These are phyloP conservation scores for Ascochyta pisi DNA, from an alignment of 2,329 filamentous ascomycete species.

Conservation along the genomic window DNA sequence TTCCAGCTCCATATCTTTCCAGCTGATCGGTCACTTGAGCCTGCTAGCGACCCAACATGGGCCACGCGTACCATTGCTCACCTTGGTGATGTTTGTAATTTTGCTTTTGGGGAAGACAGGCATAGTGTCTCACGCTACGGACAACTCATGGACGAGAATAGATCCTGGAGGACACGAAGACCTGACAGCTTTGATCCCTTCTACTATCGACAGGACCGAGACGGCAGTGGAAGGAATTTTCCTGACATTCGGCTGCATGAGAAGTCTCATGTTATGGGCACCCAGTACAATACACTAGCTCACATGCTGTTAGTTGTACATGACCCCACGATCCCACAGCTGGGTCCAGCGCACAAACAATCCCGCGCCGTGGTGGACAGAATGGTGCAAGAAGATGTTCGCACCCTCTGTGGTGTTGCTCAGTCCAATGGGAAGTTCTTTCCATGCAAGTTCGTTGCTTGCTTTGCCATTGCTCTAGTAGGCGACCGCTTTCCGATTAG, in stretches of 20 bases:
- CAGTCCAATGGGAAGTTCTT: constrained; percentile 44
- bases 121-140: constrained; percentile 39
- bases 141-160: constrained; percentile 46
- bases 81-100: constrained; percentile 47
- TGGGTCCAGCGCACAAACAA: constrained; percentile 44
- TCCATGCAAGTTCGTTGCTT: constrained; percentile 47
- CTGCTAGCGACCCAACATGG: constrained; percentile 51
- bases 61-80: constrained; percentile 52
- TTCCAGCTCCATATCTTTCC: constrained; percentile 48
- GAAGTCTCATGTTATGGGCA: constrained; percentile 44
- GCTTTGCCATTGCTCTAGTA: constrained; percentile 44
- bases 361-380: constrained; percentile 41
- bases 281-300: constrained; percentile 46
- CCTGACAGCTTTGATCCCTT: constrained; percentile 47
- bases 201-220: constrained; percentile 42
- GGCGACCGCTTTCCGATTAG: constrained; percentile 43
- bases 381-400: constrained; percentile 45
- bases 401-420: constrained; percentile 45
- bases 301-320: constrained; percentile 47
- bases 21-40: constrained; percentile 49
- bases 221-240: constrained; percentile 43
- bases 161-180: constrained; percentile 39
- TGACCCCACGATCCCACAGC: constrained; percentile 46
- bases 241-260: constrained; percentile 46
- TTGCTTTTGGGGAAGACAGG: constrained; percentile 44